Base-by-base conservation (phyloP, 805 yeast species). In the Suhomyces sp. region DNA sequence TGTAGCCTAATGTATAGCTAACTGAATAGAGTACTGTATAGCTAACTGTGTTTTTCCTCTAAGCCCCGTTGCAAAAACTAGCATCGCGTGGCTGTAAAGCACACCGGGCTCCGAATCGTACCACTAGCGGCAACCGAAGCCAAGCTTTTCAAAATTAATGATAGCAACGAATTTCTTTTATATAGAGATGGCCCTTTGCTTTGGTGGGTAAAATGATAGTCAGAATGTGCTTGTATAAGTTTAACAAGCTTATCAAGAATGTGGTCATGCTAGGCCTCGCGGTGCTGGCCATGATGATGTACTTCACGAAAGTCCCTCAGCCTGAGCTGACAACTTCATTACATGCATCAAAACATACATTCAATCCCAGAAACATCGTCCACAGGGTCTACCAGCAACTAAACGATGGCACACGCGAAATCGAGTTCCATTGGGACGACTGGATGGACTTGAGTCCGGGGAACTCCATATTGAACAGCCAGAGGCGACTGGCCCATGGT, bases 341-440 rank as follows among this genome's bases (percentile, higher is more conserved):
- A 7, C 58, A 57, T n/a, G 55, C 60, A 17, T 69, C 67, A 33
- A 58, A 56, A 47, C 46, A 52, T n/a, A 59, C 23, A 2, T 71
- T 68, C 56, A 61, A 67, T 51, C 75, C 75, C 4, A 57, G 70
- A 44, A 47, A 59, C 31, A 46, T 51, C 42, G 47, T 60, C 19
- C 44, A 42, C 44, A 12, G 22, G 15, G 35, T 51, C 4, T 47
- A 40, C 23, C 24, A 23, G 13, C 35, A 46, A 22, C 10, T 51
- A 17, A 46, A 55, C 36, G 35, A 45, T 24, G 55, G 51, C 44
- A 35, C 56, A 15, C 44, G 48, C 31, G 59, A 58, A 17, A 57
- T 71, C n/a, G 53, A 52, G 53, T 72, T 72, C 59, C 77, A 72
- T 57, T 72, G 77, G 77, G 77, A 72, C 53, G 74, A 72, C 55